Evolutionary conservation across 768 basidiomycete genomes (phyloP).

Genomic region (Gloeopeniophorella convolvens): DNA sequence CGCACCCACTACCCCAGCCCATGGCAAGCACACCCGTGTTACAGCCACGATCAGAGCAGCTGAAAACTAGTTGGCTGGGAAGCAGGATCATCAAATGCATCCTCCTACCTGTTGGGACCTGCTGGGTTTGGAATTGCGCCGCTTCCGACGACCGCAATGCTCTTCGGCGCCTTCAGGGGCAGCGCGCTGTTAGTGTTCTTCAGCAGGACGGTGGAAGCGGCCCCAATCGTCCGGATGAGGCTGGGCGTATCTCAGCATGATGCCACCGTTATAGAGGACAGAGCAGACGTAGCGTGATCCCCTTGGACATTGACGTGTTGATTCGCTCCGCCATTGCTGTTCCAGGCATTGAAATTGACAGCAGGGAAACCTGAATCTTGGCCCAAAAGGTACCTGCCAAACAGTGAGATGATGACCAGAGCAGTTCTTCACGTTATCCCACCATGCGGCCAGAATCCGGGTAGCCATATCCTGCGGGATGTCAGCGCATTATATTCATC

Average conservation of each 20-base stretch:
- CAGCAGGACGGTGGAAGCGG: slow-evolving; percentile 55
- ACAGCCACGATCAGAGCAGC: slow-evolving; percentile 45
- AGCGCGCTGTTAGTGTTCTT: slow-evolving; percentile 47
- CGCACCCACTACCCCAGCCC: slow-evolving; percentile 38
- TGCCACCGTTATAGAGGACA: neutral
- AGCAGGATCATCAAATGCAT: neutral
- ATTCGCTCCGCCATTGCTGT: slow-evolving; percentile 23
- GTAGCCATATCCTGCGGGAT: slow-evolving; percentile 51
- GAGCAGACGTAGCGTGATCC: slow-evolving; percentile 24
- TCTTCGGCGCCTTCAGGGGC: slow-evolving; percentile 40
- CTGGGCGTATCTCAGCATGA: slow-evolving; percentile 2
- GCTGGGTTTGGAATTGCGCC: slow-evolving; percentile 45
- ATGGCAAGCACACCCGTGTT: slow-evolving; percentile 55
- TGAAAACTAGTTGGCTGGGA: slow-evolving; percentile 19
- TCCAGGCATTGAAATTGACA: slow-evolving; percentile 46
- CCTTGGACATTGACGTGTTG: slow-evolving; percentile 35
- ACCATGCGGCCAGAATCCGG: slow-evolving; percentile 61
- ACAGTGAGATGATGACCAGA: slow-evolving; percentile 22
- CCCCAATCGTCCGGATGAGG: slow-evolving; percentile 51
- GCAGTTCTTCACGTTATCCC: slow-evolving; percentile 9
- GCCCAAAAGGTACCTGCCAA: slow-evolving; percentile 37
- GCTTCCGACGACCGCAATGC: slow-evolving; percentile 51
- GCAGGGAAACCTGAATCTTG: slow-evolving; percentile 50
- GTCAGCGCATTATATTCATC: neutral
- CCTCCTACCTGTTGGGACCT: slow-evolving; percentile 46